Evolutionary conservation across 2,329 filamentous ascomycete species (phyloP).

Genomic region (Claviceps purpurea): DNA sequence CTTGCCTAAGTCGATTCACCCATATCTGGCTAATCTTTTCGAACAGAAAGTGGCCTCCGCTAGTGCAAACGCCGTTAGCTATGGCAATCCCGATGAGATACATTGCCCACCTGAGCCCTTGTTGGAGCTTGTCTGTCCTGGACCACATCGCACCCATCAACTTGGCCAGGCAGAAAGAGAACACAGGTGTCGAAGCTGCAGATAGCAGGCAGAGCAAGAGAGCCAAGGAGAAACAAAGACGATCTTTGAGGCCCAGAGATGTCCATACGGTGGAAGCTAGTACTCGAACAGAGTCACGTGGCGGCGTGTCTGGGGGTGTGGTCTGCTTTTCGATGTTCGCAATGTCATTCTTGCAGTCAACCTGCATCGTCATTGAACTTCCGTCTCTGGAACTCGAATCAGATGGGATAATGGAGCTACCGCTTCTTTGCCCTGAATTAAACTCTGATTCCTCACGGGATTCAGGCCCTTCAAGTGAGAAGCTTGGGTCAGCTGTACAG

Average conservation of each 20-base stretch:
- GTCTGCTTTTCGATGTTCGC: not conserved
- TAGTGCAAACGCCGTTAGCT: conserved; percentile 51
- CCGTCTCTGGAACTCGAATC: not conserved
- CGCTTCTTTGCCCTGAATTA: not conserved
- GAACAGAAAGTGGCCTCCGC: conserved; percentile 54
- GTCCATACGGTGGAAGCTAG: conserved; percentile 53
- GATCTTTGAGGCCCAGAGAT: conserved; percentile 36
- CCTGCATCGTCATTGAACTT: not conserved
- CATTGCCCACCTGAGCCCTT: conserved; percentile 54
- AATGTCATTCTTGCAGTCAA: not conserved
- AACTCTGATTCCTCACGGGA: not conserved
- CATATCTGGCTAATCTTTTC: conserved; percentile 62
- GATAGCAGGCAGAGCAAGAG: conserved; percentile 49
- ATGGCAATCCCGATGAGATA: conserved; percentile 54
- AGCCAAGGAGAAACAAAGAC: conserved; percentile 43
- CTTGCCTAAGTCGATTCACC: conserved; percentile 56
- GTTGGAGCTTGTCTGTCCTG: conserved; percentile 29
- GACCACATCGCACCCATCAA: conserved; percentile 59
- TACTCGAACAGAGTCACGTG: not conserved
- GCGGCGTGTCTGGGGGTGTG: not conserved
- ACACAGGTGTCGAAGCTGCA: conserved; percentile 56
- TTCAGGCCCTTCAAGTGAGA: not conserved
- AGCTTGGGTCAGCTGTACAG: not conserved
- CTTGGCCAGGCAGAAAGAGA: conserved; percentile 62
- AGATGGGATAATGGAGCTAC: not conserved